Percentiles rank a stretch among this genome's conserved stretches.
Conservation (phyloP, 2,329 filamentous ascomycete genomes). For the Microdochium paspali region DNA sequence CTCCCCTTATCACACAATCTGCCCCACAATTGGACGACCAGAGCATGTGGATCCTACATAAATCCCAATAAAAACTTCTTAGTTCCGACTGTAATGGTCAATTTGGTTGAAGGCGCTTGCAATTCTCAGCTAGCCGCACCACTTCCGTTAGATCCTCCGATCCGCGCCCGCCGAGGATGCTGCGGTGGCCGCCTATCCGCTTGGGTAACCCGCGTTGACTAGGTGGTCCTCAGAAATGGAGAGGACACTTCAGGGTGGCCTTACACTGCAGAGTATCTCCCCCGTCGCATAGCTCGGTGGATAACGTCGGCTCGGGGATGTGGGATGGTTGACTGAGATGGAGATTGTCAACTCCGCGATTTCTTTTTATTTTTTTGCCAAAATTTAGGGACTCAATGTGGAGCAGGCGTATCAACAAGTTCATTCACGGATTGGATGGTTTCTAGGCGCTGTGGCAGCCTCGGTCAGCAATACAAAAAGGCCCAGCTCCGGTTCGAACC, state of each 20-base stretch:
- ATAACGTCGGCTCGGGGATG: slow-evolving; percentile 54
- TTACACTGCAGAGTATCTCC: slow-evolving; percentile 67
- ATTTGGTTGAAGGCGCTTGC: slow-evolving; percentile 46
- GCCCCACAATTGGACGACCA: no score
- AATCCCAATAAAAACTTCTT: background rate
- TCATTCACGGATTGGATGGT: no score
- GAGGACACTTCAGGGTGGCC: slow-evolving; percentile 60
- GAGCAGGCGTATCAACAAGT: no score
- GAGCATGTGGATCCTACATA: slow-evolving; percentile 5
- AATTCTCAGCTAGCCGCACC: slow-evolving; percentile 37
- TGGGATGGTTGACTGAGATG: slow-evolving; percentile 47
- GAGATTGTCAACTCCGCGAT: slow-evolving; percentile 38
- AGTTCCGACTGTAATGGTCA: slow-evolving; percentile 52
- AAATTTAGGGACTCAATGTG: no score
- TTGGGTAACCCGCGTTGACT: slow-evolving; percentile 58
- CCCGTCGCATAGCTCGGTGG: slow-evolving; percentile 62
- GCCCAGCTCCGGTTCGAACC: no score
- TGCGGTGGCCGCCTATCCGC: slow-evolving; percentile 57
- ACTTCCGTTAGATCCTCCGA: slow-evolving; percentile 45
- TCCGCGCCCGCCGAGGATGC: slow-evolving; percentile 60
- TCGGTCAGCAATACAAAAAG: no score
- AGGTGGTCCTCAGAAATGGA: slow-evolving; percentile 58
- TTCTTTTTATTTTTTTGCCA: slow-evolving; percentile 24
- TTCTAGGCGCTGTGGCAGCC: no score
- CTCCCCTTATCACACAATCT: no score